Evolutionary conservation across 768 basidiomycete genomes (phyloP), one percentile per base, ranked within the genome.

Genomic region (Russula foetens): DNA sequence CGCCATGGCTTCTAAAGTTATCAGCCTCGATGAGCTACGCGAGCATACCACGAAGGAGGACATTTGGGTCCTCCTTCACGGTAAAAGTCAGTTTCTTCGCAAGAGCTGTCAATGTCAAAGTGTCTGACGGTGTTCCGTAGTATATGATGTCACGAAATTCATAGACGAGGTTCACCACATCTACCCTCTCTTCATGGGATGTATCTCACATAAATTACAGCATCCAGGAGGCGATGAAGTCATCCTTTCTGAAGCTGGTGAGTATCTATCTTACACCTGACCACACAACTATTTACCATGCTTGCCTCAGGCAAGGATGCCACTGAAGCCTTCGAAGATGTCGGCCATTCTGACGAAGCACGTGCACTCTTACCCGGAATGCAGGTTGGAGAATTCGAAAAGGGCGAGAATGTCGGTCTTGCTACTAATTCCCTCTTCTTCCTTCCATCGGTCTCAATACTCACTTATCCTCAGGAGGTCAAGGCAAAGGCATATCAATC

Each of bases 211-310:
- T 33, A 15, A 39, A 9, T 29, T 43, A 9, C 50, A 91, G 95
- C 95, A 97, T 71, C 95, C 94, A 24, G 96, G 96, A 72, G 97
- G 97, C 64, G 97, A 98, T 77, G 97, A 99, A 77, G 96, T 99
- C 57, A 83, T 99, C 63, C 74, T 98, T 54, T 88, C 90, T 60
- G 97, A 99, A 76, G 86, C 84, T 70, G 90, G 91, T 86, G 75
- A 70, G 88, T 62, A 4, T 46, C 19, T 24, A 29, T 29, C 60
- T 59, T 62, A 47, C 46, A 55, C 28, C 28, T 17, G 9, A 15
- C 28, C 12, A 28, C 39, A 11, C 50, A 19, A 39, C 29, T 7
- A 29, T 56, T 60, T 28, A 62, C 50, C 26, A 28, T 50, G 59
- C 48, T 33, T 33, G 46, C 53, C 63, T 21, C 74, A 95, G 93